Percentiles rank a stretch among this genome's conserved stretches.
phyloP scores from a whole-genome alignment of 805 yeast species.

The Nakazawaea anatomiae region DNA sequence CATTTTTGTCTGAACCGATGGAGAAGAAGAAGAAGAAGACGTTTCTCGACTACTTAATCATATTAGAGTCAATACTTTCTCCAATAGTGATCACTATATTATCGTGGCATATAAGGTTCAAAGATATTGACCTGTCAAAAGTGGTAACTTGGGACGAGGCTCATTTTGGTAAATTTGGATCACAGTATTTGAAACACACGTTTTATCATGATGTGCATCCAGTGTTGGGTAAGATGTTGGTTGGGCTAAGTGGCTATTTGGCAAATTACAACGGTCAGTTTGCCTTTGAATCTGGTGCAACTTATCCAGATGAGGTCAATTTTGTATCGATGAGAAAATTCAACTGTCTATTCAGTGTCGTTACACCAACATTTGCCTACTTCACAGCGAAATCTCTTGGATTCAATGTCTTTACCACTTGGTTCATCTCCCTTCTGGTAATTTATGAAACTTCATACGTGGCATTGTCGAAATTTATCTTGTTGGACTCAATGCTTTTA shows the following conservation, averaged over 20 bases:
- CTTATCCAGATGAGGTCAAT: constrained; percentile 72
- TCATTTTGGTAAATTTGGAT: constrained; percentile 87
- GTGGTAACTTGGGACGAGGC: constrained; percentile 91
- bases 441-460: constrained; percentile 64
- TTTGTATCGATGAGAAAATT: constrained; percentile 64
- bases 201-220: constrained; percentile 87
- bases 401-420: constrained; percentile 42
- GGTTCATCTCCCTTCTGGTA: constrained; percentile 58
- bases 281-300: constrained; percentile 78
- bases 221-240: constrained; percentile 76
- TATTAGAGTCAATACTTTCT: constrained; percentile 28
- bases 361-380: constrained; percentile 67
- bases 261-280: constrained; percentile 89
- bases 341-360: constrained; percentile 62
- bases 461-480: constrained; percentile 66
- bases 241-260: constrained; percentile 70
- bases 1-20: not conserved
- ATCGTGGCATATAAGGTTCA: constrained; percentile 52
- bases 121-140: constrained; percentile 48
- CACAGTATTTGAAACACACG: constrained; percentile 71
- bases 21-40: not conserved
- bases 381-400: constrained; percentile 60
- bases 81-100: constrained; percentile 38
- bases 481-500: constrained; percentile 70
- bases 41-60: not conserved